Evolutionary conservation across 768 basidiomycete genomes (phyloP).

Genomic region (Ramaria sp.): DNA sequence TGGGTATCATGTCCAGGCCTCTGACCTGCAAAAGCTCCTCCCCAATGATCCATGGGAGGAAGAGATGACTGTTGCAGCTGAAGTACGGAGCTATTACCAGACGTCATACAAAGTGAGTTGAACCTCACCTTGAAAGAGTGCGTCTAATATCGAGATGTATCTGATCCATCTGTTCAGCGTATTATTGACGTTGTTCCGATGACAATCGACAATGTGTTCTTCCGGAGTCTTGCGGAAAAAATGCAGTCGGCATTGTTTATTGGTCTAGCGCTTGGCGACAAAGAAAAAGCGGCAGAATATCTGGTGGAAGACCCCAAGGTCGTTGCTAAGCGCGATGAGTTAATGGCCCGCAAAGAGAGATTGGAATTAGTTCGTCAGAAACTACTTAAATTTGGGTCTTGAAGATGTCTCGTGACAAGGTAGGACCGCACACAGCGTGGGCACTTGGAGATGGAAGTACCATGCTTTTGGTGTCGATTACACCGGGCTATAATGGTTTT

Average conservation of each 20-base stretch:
- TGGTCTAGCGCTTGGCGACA: conserved; percentile 21
- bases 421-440: no score
- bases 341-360: conserved; percentile 23
- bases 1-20: neutral
- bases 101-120: conserved; percentile 38
- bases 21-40: conserved; percentile 23
- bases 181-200: conserved; percentile 44
- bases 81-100: conserved; percentile 45
- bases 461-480: no score
- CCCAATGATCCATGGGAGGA: conserved; percentile 27
- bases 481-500: no score
- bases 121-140: no score
- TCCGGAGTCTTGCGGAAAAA: conserved; percentile 26
- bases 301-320: conserved; percentile 36
- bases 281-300: conserved; percentile 19
- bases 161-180: conserved; percentile 26
- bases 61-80: conserved; percentile 41
- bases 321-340: conserved; percentile 19
- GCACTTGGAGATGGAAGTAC: no score
- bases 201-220: conserved; percentile 34
- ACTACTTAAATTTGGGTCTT: conserved; percentile 21
- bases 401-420: no score
- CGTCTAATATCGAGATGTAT: no score
- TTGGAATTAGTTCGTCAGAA: conserved; percentile 30
- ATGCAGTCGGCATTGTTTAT: conserved; percentile 27